Evolutionary conservation across 2,329 filamentous ascomycete species (phyloP).

Genomic region (Xylariaceae sp.): DNA sequence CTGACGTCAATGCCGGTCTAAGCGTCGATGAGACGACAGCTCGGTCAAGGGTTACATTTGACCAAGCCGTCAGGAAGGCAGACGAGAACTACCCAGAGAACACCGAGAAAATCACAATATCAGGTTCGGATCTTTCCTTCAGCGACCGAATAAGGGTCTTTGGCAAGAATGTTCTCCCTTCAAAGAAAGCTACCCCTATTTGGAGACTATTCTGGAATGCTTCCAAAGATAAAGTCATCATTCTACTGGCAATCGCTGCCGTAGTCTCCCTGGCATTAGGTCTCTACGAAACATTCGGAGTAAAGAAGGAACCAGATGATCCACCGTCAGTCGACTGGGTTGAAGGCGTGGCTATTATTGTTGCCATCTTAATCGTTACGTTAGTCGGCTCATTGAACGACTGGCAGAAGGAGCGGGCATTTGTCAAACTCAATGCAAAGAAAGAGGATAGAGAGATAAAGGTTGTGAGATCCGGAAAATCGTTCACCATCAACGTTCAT

Average conservation of each 20-base stretch:
- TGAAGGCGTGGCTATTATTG: slow-evolving; percentile 60
- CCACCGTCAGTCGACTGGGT: slow-evolving; percentile 56
- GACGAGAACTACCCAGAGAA: slow-evolving; percentile 21
- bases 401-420: slow-evolving; percentile 62
- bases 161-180: slow-evolving; percentile 57
- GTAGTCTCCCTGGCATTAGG: slow-evolving; percentile 67
- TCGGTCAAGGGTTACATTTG: slow-evolving; percentile 29
- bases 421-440: slow-evolving; percentile 55
- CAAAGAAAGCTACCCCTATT: slow-evolving; percentile 58
- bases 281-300: slow-evolving; percentile 62
- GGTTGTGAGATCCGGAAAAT: slow-evolving; percentile 62
- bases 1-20: slow-evolving; percentile 61
- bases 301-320: slow-evolving; percentile 38
- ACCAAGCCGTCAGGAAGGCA: slow-evolving; percentile 27
- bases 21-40: slow-evolving; percentile 62
- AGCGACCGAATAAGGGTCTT: slow-evolving; percentile 59
- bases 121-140: slow-evolving; percentile 29
- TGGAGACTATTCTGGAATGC: slow-evolving; percentile 63
- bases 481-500: slow-evolving; percentile 57
- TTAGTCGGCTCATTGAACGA: slow-evolving; percentile 59
- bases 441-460: slow-evolving; percentile 63
- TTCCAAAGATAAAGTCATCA: slow-evolving; percentile 72
- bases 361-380: slow-evolving; percentile 61
- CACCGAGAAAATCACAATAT: slow-evolving; percentile 11
- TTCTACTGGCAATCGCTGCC: slow-evolving; percentile 66